Percentiles rank a stretch among this genome's conserved stretches.
These are phyloP conservation scores for Trichoderma asperelloides DNA, from an alignment of 495 filamentous ascomycete species.

Conservation along the genomic window DNA sequence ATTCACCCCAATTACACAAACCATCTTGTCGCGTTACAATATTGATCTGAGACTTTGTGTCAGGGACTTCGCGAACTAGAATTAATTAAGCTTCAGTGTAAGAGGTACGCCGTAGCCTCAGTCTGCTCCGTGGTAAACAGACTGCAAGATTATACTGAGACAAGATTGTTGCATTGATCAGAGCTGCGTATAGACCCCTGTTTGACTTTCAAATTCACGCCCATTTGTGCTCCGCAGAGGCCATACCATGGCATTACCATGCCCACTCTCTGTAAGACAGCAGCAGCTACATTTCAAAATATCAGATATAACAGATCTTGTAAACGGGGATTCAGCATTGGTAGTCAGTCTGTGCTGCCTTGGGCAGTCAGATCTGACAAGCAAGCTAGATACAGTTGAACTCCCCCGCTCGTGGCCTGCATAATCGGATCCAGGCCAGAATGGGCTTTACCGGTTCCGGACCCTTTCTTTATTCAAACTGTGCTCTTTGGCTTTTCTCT, in stretches of 20 bases:
- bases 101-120: not conserved
- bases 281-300: too few species aligned
- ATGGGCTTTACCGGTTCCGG: not conserved
- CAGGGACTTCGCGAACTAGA: not conserved
- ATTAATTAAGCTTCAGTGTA: too few species aligned
- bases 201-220: too few species aligned
- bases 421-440: not conserved
- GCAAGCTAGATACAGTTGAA: not conserved
- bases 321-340: too few species aligned
- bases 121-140: not conserved
- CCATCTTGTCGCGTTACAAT: not conserved
- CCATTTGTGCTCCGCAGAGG: too few species aligned
- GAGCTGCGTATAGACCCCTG: not conserved
- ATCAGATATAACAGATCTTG: too few species aligned
- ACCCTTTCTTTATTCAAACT: not conserved
- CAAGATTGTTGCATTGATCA: not conserved
- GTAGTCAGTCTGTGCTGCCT: not conserved
- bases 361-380: not conserved
- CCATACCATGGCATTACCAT: too few species aligned
- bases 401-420: conserved; percentile 3
- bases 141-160: not conserved
- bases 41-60: not conserved
- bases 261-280: too few species aligned
- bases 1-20: not conserved
- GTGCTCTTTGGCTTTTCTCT: not conserved